Evolutionary conservation across 2,329 filamentous ascomycete species (phyloP), one percentile per base, ranked within the genome.

Genomic region (Penicillium sp.): DNA sequence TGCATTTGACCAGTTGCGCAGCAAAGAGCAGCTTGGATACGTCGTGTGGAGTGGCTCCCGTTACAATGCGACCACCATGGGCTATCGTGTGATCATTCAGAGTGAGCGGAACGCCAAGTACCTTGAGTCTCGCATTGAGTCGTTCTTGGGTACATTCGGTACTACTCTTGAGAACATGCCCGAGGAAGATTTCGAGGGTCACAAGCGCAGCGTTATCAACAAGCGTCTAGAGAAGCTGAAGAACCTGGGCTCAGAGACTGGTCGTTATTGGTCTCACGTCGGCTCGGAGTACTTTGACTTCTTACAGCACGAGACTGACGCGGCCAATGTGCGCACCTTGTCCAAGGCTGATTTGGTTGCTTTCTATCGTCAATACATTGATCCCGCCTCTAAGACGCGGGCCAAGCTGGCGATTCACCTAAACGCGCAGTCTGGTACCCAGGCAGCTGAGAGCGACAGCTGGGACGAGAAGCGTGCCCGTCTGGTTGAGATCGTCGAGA

Each of bases 21-120:
- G 94, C 41, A 96, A 97, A 73, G 93, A 99, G 71, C 93, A 99
- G 74, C 86, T 99, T 6, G 94, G 94, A 12, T 99, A 99, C 64
- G 89, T 99, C 48, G 93, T 99, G 0, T 96, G 93, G 73, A 93
- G 89, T 45, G 89, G 90, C 26, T 80, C 85, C 10, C 80, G 87
- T 36, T 81, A 82, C 47, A 84, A 88, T 50, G 77, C 85, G n/a
- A 91, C 88, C 0, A 93, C 88, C 0, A 87, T 90, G 64, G 90
- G 89, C 1, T 94, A 94, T 73, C 84, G 92, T 6, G 88, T 99
- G 58, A 83, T 97, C 56, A 90, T 99, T 28, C 94, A 99, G 76
- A 96, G 90, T 68, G 93, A 99, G 74, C 87, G 87, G 68, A 85
- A 87, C 2, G 87, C 89, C 0, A 80, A 86, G 39, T 97, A 95